Percentiles rank a stretch among this genome's conserved stretches.
Conservation (phyloP, 345 rosid species). For the Eucalyptus regnans region DNA sequence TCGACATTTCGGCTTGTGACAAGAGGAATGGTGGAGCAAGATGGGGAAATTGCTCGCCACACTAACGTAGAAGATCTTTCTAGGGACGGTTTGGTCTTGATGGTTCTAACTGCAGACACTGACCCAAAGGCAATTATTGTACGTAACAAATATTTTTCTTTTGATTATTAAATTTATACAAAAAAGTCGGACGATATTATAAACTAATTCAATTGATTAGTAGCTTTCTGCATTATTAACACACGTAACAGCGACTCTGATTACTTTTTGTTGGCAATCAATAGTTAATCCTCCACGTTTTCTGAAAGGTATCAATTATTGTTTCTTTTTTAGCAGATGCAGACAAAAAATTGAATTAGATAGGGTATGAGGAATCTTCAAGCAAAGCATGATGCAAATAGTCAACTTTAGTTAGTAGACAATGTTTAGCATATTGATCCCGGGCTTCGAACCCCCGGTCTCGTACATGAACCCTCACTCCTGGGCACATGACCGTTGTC, state of each 20-base stretch:
- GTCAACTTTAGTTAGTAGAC: neutral
- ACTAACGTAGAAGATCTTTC: no score
- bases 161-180: neutral
- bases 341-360: neutral
- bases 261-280: neutral
- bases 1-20: neutral
- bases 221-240: no score
- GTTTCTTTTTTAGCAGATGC: neutral
- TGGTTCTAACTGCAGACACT: neutral
- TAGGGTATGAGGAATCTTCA: neutral
- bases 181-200: neutral
- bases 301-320: neutral
- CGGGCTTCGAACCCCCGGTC: no score
- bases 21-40: neutral
- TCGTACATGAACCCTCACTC: no score
- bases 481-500: no score
- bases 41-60: neutral
- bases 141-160: neutral
- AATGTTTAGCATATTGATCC: neutral
- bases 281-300: neutral
- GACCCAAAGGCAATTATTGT: neutral
- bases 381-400: neutral
- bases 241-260: no score
- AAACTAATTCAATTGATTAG: no score
- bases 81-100: neutral